A percentile compares a stretch with the other conserved stretches of the same genome.
phyloP scores from a whole-genome alignment of 225 moss, liverwort and hornwort genomes.

The Polytrichum commune region DNA sequence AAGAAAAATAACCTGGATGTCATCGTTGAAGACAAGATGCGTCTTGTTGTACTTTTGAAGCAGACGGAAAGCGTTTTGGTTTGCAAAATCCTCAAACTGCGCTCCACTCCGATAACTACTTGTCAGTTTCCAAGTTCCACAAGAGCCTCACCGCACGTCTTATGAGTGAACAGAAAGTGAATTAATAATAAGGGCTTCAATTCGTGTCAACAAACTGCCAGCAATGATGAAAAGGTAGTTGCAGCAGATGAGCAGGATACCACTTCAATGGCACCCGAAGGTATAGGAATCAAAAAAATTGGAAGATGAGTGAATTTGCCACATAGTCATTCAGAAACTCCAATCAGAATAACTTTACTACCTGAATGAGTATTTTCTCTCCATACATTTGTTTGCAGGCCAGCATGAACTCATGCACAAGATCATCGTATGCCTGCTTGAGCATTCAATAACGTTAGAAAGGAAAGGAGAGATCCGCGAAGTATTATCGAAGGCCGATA shows the following conservation, averaged over 20 bases:
- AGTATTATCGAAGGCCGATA: no score
- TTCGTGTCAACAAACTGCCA: no score
- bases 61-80: slow-evolving; percentile 79
- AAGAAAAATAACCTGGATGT: slow-evolving; percentile 69
- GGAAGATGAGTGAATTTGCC: no score
- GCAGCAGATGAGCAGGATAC: no score
- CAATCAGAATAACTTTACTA: slow-evolving; percentile 3
- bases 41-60: slow-evolving; percentile 58
- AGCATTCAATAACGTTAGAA: not conserved
- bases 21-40: slow-evolving; percentile 84
- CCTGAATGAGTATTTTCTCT: slow-evolving; percentile 72
- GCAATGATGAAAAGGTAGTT: no score
- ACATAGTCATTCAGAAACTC: no score
- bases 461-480: not conserved
- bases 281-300: no score
- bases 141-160: not conserved
- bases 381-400: slow-evolving; percentile 55
- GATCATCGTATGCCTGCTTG: slow-evolving; percentile 72
- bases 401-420: slow-evolving; percentile 82
- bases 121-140: not conserved
- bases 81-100: slow-evolving; percentile 83
- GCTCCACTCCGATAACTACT: not conserved
- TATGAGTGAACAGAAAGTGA: no score
- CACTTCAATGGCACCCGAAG: no score
- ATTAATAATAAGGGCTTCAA: no score